Evolutionary conservation across 345 rosid species (phyloP).

Genomic region (Heritiera littoralis): DNA sequence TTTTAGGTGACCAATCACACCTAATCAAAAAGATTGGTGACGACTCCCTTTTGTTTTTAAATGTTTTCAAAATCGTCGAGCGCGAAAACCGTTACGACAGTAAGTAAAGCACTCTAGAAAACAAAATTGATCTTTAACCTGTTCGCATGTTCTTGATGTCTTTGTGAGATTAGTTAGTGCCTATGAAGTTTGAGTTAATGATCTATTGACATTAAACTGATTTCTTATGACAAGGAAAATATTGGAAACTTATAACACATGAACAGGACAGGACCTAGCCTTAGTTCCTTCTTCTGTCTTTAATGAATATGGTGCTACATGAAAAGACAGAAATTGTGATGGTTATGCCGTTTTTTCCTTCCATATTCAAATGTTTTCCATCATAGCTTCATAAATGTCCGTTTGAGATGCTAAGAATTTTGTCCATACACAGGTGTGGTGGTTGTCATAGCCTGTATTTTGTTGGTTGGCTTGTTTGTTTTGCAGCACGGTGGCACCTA

Average conservation of each 20-base stretch:
- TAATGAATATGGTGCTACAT: not conserved
- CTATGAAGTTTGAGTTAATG: not conserved
- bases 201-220: not conserved
- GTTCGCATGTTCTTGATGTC: not conserved
- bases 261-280: not conserved
- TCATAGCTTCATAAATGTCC: slow-evolving; percentile 8
- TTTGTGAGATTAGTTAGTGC: slow-evolving; percentile 13
- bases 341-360: slow-evolving; percentile 19
- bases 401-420: slow-evolving; percentile 28
- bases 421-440: slow-evolving; percentile 54
- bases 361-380: not conserved
- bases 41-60: no score
- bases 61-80: no score
- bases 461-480: slow-evolving; percentile 85
- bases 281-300: slow-evolving; percentile 5
- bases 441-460: slow-evolving; percentile 58
- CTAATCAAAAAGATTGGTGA: no score
- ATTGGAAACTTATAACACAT: not conserved
- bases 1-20: no score
- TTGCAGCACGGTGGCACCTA: slow-evolving; percentile 85
- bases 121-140: slow-evolving; percentile 11
- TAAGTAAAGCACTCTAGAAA: slow-evolving; percentile 41
- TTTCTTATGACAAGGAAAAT: not conserved
- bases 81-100: no score
- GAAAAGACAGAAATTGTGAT: not conserved